phyloP scores from a whole-genome alignment of 1,139 yeast species.

The Scheffersomyces segobiensis region DNA sequence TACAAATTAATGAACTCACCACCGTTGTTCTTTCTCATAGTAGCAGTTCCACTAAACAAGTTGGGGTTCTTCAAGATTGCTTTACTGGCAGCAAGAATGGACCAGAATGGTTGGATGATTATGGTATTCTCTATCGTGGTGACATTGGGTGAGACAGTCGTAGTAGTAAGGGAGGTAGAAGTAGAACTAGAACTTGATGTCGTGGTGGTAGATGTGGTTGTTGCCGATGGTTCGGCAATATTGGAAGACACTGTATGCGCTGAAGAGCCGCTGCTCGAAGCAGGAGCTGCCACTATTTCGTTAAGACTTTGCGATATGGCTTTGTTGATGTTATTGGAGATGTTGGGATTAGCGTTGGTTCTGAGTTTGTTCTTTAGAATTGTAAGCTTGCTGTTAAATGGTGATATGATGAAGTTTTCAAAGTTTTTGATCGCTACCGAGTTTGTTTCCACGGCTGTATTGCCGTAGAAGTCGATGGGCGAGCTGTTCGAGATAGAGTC shows the following conservation, averaged over 20 bases:
- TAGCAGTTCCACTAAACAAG: slow-evolving; percentile 17
- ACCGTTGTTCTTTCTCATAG: slow-evolving; percentile 16
- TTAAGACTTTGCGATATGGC: not conserved
- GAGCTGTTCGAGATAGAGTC: slow-evolving; percentile 5
- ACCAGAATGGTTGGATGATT: slow-evolving; percentile 65
- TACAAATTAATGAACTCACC: slow-evolving; percentile 26
- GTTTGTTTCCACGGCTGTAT: slow-evolving; percentile 19
- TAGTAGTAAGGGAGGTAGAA: slow-evolving; percentile 12
- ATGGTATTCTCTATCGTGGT: slow-evolving; percentile 32
- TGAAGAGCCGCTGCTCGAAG: not conserved
- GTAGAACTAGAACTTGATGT: slow-evolving; percentile 11
- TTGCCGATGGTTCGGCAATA: not conserved
- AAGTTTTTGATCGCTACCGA: slow-evolving; percentile 56
- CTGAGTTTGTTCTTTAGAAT: slow-evolving; percentile 9
- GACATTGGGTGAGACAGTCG: slow-evolving; percentile 18
- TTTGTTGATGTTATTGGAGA: slow-evolving; percentile 1
- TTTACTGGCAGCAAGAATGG: slow-evolving; percentile 61
- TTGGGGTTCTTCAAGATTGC: slow-evolving; percentile 52
- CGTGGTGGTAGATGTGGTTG: slow-evolving; percentile 16
- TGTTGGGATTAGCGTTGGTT: slow-evolving; percentile 6
- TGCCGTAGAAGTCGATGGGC: slow-evolving; percentile 11
- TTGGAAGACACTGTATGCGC: slow-evolving; percentile 1
- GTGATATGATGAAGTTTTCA: slow-evolving; percentile 50
- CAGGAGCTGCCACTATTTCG: not conserved
- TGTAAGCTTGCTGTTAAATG: slow-evolving; percentile 31